Evolutionary conservation across 352 stramenopile genomes (phyloP).

Genomic region (Phytopythium cucurbitacearum): DNA sequence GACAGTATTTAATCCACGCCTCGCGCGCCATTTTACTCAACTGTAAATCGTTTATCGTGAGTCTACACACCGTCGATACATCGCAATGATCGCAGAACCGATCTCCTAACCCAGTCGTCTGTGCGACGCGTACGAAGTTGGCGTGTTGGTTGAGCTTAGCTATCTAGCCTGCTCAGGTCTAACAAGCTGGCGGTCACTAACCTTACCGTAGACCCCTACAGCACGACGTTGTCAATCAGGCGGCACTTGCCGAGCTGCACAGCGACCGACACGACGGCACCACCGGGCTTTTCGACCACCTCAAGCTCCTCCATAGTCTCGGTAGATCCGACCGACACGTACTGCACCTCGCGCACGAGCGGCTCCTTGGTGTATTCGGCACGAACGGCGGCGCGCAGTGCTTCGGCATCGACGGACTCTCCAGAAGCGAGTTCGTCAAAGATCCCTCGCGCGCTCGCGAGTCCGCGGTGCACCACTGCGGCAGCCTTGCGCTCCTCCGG

Average conservation of each 20-base stretch:
- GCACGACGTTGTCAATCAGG: slow-evolving; percentile 97
- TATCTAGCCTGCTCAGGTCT: neutral
- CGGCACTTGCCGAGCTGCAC: slow-evolving; percentile 94
- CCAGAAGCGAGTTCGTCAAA: slow-evolving; percentile 27
- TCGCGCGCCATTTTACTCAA: neutral
- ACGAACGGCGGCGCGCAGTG: slow-evolving; percentile 38
- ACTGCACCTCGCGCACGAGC: slow-evolving; percentile 93
- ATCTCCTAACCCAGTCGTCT: neutral
- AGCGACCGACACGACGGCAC: slow-evolving; percentile 93
- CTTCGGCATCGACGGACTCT: slow-evolving; percentile 18
- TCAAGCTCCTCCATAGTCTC: slow-evolving; percentile 94
- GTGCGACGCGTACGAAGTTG: neutral
- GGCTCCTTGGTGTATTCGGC: slow-evolving; percentile 79
- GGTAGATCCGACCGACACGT: slow-evolving; percentile 93
- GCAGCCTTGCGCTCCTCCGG: slow-evolving; percentile 85
- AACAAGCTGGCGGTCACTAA: neutral
- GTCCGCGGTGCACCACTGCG: slow-evolving; percentile 85
- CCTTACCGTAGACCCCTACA: slow-evolving; percentile 23
- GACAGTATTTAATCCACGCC: neutral
- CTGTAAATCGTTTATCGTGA: no score
- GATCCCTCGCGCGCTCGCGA: slow-evolving; percentile 40
- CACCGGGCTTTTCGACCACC: slow-evolving; percentile 50
- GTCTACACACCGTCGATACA: no score
- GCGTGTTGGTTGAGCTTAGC: neutral
- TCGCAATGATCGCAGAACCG: neutral